Percentiles rank a stretch among this genome's conserved stretches.
phyloP scores from a whole-genome alignment of 805 yeast species.

The Peterozyma toletana region DNA sequence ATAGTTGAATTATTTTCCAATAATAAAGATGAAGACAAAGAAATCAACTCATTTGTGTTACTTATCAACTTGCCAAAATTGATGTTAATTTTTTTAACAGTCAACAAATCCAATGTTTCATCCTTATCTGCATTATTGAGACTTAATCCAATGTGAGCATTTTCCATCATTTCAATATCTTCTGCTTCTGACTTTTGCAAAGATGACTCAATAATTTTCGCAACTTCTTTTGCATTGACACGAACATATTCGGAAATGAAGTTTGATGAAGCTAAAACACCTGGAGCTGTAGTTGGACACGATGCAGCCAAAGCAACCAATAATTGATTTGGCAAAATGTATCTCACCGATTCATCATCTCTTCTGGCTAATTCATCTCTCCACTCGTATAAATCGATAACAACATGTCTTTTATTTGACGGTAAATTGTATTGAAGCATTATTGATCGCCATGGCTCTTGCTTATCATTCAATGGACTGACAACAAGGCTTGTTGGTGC shows the following conservation, averaged over 20 bases:
- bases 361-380: slow-evolving; percentile 70
- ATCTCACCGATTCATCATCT: slow-evolving; percentile 80
- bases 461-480: slow-evolving; percentile 41
- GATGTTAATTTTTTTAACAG: slow-evolving; percentile 8
- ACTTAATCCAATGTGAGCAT: slow-evolving; percentile 12
- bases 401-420: slow-evolving; percentile 40
- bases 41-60: slow-evolving; percentile 12
- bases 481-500: slow-evolving; percentile 26
- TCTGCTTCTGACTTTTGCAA: slow-evolving; percentile 25
- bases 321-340: slow-evolving; percentile 75
- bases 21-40: not conserved
- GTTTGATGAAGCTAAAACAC: slow-evolving; percentile 40
- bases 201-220: slow-evolving; percentile 44
- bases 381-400: slow-evolving; percentile 69
- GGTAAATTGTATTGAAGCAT: slow-evolving; percentile 63
- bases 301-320: slow-evolving; percentile 53
- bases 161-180: slow-evolving; percentile 29
- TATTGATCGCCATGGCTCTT: slow-evolving; percentile 62
- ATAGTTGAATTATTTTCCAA: no score
- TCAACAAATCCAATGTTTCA: not conserved
- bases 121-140: slow-evolving; percentile 1
- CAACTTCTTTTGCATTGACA: slow-evolving; percentile 46
- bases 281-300: slow-evolving; percentile 51
- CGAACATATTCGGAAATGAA: slow-evolving; percentile 51
- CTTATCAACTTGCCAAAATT: slow-evolving; percentile 16